Evolutionary conservation across 106 monocot species (phyloP).

Genomic region (Dendrobium chrysotoxum): DNA sequence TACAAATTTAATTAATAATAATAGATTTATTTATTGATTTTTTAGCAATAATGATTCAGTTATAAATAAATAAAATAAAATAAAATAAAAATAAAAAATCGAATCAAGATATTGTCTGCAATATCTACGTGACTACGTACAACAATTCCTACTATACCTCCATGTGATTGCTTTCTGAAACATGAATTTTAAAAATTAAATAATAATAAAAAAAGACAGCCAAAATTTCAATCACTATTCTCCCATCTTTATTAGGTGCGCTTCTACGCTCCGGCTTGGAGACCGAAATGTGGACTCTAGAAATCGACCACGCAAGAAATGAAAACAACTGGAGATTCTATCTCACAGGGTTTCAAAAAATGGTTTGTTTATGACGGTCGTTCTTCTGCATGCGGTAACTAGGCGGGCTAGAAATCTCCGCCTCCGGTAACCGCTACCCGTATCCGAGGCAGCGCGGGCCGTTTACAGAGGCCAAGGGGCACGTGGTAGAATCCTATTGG

Average conservation of each 20-base stretch:
- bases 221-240: neutral
- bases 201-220: neutral
- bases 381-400: neutral
- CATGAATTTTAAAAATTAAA: neutral
- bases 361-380: neutral
- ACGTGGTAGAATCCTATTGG: slow-evolving; percentile 25
- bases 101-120: neutral
- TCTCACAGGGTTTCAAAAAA: neutral
- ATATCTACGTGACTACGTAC: neutral
- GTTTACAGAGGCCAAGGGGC: neutral
- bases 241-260: neutral
- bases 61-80: neutral
- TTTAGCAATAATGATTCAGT: neutral
- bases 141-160: neutral
- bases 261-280: neutral
- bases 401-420: slow-evolving; percentile 7
- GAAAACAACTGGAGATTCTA: neutral
- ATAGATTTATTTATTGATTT: no score
- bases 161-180: slow-evolving; percentile 4
- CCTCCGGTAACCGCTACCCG: slow-evolving; percentile 26
- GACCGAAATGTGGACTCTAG: neutral
- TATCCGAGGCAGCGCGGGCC: slow-evolving; percentile 13
- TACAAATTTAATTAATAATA: no score
- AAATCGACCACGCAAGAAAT: neutral
- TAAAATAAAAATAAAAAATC: neutral